Evolutionary conservation across 257 asterid genomes (phyloP), one percentile per base, ranked within the genome.

Genomic region (Solanum bukasovii): DNA sequence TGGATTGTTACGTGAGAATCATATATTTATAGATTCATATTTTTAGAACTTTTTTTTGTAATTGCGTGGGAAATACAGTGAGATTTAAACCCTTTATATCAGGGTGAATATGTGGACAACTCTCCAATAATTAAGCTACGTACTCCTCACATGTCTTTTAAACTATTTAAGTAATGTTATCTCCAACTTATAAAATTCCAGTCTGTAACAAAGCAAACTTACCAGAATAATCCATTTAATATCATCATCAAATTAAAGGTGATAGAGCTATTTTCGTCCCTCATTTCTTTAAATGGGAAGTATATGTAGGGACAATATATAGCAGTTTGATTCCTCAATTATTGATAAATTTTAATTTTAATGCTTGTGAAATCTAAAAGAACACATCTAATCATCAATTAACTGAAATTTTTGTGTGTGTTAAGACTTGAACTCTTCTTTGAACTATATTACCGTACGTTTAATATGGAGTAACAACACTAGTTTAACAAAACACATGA

Each of bases 11-110:
- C 63, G n/a, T 56, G 65, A 18, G 65, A 56, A 18, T 16, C 63
- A 56, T 16, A 56, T 14, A 44, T 11, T 44, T 44, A 40, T 49
- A 49, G 21, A 49, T 16, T 49, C 61, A 46, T 46, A 46, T 1
- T 46, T 13, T 46, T 13, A 46, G 20, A 1, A 46, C 20, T 0
- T 13, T 13, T 49, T 49, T 44, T 44, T 49, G 21, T 49, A 49
- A 5, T 49, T 49, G 61, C 0, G 8, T 0, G 21, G 23, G 1
- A 0, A 49, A 49, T 49, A 0, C 0, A 5, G 21, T 14, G 21
- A 14, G 4, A 52, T 52, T 52, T 16, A 16, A 52, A 18, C 4
- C 8, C n/a, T 16, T 46, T 52, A 52, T 52, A 16, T 14, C 10
- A 52, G 21, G 7, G 21, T 13, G 3, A 49, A 49, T 1, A 49